Base-by-base conservation (phyloP, 768 basidiomycete species). In the Infundibulicybe gibba region DNA sequence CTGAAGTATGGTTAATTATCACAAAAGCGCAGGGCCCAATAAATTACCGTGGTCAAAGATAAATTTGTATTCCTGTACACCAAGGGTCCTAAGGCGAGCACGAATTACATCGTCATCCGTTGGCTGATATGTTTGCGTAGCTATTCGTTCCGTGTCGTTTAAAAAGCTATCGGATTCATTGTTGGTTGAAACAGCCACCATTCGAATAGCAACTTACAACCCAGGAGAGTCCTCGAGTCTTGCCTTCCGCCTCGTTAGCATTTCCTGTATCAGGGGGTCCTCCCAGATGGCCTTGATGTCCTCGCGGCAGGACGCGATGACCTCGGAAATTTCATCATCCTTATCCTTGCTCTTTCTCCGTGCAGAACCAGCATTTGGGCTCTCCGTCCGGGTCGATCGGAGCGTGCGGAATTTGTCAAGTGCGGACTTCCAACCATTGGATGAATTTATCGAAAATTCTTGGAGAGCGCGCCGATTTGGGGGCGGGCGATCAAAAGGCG, bases 91-190 rank as follows among this genome's bases (percentile, higher is more conserved):
- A 40, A 92, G 66, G 17, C 90, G 80, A 20, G 90, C 90, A 9
- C 86, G 80, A 45, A 92, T 76, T 15, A 92, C 80, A 54, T 92
- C 90, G 44, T 85, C 76, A 51, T 87, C 87, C 2, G 75, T 81
- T 1, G 87, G 87, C 51, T 83, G 74, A 57, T 87, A 90, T 48
- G 67, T 70, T n/a, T 66, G 59, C 15, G 71, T 64, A 12, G 82
- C 82, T 44, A 90, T 80, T 33, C 88, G 79, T 2, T 80, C 77
- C 12, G 81, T 68, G 50, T 89, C 85, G 49, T 80, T 74, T 43
- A 90, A 67, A 61, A 88, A 90, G 59, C 87, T 89, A 51, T 2
- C 41, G 32, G 25, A n/a, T 14, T 16, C 9, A n/a, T n/a, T n/a
- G 41, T 38, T 2, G 31, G 25, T 12, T 1, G 5, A 21, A 11